phyloP scores from a whole-genome alignment of 371 early-diverging fungal species.

The Blakeslea trispora region DNA sequence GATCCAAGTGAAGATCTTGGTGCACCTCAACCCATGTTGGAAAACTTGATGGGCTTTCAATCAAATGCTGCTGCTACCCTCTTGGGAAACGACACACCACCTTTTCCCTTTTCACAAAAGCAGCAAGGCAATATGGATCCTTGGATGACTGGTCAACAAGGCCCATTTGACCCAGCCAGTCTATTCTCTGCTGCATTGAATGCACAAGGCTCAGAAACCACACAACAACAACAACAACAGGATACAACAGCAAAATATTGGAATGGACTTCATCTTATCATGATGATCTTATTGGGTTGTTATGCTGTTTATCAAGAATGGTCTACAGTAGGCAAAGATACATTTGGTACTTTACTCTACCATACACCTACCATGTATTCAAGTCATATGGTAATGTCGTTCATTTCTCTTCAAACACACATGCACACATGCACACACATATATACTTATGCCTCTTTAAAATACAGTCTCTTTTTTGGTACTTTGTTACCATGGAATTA shows the following conservation, averaged over 20 bases:
- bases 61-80: slow-evolving; percentile 3
- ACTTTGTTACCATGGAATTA: slow-evolving; percentile 59
- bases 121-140: too few relatives aligned
- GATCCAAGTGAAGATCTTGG: slow-evolving; percentile 50
- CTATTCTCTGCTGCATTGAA: slow-evolving; percentile 4
- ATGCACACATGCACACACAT: neutral
- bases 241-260: slow-evolving; percentile 35
- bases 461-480: slow-evolving; percentile 63
- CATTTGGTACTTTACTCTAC: slow-evolving; percentile 39
- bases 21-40: slow-evolving; percentile 33
- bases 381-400: slow-evolving; percentile 29
- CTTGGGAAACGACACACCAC: too few relatives aligned
- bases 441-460: neutral
- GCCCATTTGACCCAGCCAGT: slow-evolving; percentile 20
- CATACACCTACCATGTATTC: slow-evolving; percentile 11
- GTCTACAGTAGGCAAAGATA: slow-evolving; percentile 34
- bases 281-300: slow-evolving; percentile 48
- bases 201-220: neutral
- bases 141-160: too few relatives aligned
- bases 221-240: neutral
- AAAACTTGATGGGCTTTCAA: slow-evolving; percentile 11
- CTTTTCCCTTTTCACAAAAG: too few relatives aligned
- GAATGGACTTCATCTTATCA: slow-evolving; percentile 54
- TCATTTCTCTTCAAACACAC: too few relatives aligned
- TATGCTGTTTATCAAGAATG: slow-evolving; percentile 56